phyloP scores from a whole-genome alignment of 768 basidiomycete species.

The Leccinum obscurum region DNA sequence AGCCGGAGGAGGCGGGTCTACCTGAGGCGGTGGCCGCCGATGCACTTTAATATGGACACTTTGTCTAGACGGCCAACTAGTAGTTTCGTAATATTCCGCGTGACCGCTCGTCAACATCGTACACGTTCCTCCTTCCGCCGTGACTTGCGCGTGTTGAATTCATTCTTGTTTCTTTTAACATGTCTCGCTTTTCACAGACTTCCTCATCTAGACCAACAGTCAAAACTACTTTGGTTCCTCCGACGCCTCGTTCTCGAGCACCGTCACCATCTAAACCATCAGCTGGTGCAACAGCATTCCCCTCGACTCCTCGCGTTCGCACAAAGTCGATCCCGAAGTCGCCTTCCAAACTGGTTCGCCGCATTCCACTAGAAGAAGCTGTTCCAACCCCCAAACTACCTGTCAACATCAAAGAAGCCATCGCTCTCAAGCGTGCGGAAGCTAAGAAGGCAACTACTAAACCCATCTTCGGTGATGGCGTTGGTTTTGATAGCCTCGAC shows the following conservation, averaged over 20 bases:
- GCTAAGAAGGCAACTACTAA: conserved; percentile 56
- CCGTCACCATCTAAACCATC: conserved; percentile 32
- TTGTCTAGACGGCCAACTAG: not conserved
- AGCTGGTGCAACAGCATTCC: conserved; percentile 23
- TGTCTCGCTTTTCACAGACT: conserved; percentile 45
- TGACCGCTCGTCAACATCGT: conserved; percentile 4
- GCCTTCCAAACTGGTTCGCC: conserved; percentile 30
- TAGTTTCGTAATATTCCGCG: conserved; percentile 23
- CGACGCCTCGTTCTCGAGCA: conserved; percentile 33
- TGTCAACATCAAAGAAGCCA: conserved; percentile 70
- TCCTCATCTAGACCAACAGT: conserved; percentile 34
- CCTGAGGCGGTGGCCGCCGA: conserved; percentile 3
- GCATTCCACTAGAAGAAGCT: conserved; percentile 24
- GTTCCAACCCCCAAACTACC: conserved; percentile 32
- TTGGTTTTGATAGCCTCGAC: conserved; percentile 37
- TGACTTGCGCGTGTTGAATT: conserved; percentile 7
- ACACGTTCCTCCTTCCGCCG: not conserved
- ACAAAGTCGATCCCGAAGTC: conserved; percentile 41
- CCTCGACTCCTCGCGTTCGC: conserved; percentile 34
- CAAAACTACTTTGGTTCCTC: conserved; percentile 29
- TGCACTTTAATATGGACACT: not conserved
- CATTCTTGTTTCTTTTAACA: conserved; percentile 17
- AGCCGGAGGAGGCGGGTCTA: not conserved
- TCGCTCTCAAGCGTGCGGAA: conserved; percentile 76
- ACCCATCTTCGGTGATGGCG: conserved; percentile 26